Base-by-base conservation (phyloP, 2,329 filamentous ascomycete genomes). In the Coleophoma eucalyptorum region DNA sequence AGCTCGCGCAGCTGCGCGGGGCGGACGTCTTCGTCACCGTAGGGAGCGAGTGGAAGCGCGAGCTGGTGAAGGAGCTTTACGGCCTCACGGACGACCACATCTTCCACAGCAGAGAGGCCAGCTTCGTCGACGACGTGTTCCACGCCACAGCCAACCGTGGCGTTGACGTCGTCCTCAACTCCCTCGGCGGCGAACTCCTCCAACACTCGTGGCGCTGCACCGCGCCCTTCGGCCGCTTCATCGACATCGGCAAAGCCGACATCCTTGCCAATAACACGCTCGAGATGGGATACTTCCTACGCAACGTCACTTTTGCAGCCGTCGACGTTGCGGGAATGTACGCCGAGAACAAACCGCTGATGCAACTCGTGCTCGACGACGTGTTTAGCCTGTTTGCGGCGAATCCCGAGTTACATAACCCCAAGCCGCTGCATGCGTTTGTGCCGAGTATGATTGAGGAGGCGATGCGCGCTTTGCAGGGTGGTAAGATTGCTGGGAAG, bases 161-260 rank as follows among this genome's bases (percentile, higher is more conserved):
- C 18, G 60, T 63, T 11, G 60, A 64, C 33, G 54, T 62, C 3
- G 49, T 59, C 3, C 37, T 65, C 4, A 63, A 62, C 48, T 58
- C 58, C 4, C 43, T 62, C 3, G n/a, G 56, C 10, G 62, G 62
- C 11, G 54, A 62, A 8, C 19, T 53, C 1, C 52, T 63, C 1
- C 52, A 51, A 3, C 52, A 55, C 5, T 49, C 63, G 1, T 70
- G 64, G 65, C 41, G 58, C 3, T 69, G 64, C 48, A 35, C 72
- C 4, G 65, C 68, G 2, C 45, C 49, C 0, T 67, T 67, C 50
- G 71, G 71, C 0, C 55, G 62, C 0, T 68, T 73, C 33, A 43
- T 73, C 0, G 70, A 73, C 42, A 61, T 72, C 15, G 67, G 67
- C 1, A 66, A 66, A 37, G 60, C 58, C 0, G 69, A 72, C 46